phyloP scores from a whole-genome alignment of 257 asterid species.

The Gentiana dahurica region DNA sequence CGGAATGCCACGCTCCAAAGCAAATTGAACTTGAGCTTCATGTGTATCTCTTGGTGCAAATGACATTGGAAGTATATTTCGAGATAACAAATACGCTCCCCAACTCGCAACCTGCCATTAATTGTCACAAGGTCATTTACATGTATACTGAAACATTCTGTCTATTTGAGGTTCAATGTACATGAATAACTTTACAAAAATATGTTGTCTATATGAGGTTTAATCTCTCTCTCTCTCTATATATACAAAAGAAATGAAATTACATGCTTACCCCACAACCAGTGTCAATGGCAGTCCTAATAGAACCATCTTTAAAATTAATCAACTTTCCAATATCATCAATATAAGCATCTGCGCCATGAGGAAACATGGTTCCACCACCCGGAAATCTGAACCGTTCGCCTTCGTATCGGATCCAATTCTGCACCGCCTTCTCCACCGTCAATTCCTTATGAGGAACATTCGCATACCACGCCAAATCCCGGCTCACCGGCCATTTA shows the following conservation, averaged over 20 bases:
- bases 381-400: conserved; percentile 80
- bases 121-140: too few relatives aligned
- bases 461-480: conserved; percentile 76
- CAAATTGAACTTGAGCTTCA: conserved; percentile 86
- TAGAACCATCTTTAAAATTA: conserved; percentile 59
- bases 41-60: conserved; percentile 92
- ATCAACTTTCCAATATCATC: conserved; percentile 65
- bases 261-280: conserved; percentile 68
- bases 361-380: conserved; percentile 87
- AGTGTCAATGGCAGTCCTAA: conserved; percentile 83
- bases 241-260: neutral
- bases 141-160: too few relatives aligned
- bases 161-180: too few relatives aligned
- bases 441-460: conserved; percentile 80
- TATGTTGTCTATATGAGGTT: too few relatives aligned
- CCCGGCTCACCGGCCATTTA: conserved; percentile 70
- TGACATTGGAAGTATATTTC: conserved; percentile 63
- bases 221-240: too few relatives aligned
- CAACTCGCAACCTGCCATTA: conserved; percentile 68
- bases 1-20: conserved; percentile 84
- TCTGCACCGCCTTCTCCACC: conserved; percentile 85
- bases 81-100: conserved; percentile 80
- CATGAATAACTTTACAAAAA: too few relatives aligned
- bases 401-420: conserved; percentile 72
- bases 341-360: conserved; percentile 68